phyloP scores from a whole-genome alignment of 192 early-diverging fungal species.

The Obelidium mucronatum region DNA sequence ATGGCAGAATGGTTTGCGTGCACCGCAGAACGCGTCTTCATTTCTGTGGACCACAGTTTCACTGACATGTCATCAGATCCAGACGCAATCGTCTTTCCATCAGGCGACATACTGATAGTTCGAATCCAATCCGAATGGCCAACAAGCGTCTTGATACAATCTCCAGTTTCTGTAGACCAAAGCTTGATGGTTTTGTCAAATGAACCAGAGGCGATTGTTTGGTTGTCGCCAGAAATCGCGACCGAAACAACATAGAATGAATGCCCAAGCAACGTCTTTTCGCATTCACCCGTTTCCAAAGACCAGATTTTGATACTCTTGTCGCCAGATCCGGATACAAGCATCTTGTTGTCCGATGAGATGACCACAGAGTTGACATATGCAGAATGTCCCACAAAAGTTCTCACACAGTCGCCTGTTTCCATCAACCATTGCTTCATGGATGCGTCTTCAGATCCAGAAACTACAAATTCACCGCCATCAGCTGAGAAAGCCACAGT shows the following conservation, averaged over 20 bases:
- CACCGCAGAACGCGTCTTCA: no score
- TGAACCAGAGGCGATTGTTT: not conserved
- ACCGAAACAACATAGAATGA: not conserved
- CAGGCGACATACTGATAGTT: not conserved
- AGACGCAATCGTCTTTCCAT: not conserved
- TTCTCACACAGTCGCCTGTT: not conserved
- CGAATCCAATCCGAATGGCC: constrained; percentile 11
- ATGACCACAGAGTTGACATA: not conserved
- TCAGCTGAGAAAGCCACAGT: no score
- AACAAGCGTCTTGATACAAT: not conserved
- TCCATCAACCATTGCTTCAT: not conserved
- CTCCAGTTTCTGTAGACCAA: no score
- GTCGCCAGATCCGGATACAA: constrained; percentile 13
- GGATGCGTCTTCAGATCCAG: not conserved
- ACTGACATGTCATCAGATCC: no score
- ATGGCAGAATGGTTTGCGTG: not conserved
- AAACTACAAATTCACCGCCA: not conserved
- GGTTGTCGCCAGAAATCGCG: not conserved
- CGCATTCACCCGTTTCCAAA: not conserved
- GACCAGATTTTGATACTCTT: constrained; percentile 17
- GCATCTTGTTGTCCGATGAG: no score
- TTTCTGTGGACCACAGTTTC: no score
- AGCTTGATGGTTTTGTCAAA: not conserved
- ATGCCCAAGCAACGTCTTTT: constrained; percentile 3
- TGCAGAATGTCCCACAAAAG: not conserved